phyloP scores from a whole-genome alignment of 1,284 basidiomycete species.

The Phellopilus nigrolimitatus region DNA sequence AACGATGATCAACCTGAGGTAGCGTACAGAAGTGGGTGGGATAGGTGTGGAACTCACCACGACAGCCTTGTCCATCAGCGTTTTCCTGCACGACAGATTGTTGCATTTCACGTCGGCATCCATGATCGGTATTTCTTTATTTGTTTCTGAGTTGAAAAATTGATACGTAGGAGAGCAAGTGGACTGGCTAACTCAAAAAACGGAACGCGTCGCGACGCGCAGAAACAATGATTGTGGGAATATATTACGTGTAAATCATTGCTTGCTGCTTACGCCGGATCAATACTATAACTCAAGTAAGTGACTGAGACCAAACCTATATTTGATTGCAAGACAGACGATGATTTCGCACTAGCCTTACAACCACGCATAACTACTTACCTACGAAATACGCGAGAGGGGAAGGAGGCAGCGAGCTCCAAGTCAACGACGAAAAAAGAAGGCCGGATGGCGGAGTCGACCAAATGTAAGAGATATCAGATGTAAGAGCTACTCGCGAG shows the following conservation, averaged over 20 bases:
- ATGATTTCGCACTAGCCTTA: not conserved
- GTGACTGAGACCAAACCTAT: too few relatives aligned
- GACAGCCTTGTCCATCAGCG: constrained; percentile 70
- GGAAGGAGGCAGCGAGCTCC: not conserved
- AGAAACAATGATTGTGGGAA: not conserved
- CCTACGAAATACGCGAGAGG: constrained; percentile 1
- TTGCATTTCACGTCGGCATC: constrained; percentile 65
- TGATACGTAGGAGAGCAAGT: too few relatives aligned
- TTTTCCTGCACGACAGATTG: constrained; percentile 60
- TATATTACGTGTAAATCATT: too few relatives aligned
- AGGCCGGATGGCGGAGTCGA: not conserved
- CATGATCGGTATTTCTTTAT: too few relatives aligned
- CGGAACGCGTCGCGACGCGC: not conserved
- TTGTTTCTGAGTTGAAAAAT: too few relatives aligned
- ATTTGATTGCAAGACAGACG: constrained; percentile 4
- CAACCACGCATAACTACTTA: constrained; percentile 11
- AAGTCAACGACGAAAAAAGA: not conserved
- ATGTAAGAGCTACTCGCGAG: not conserved
- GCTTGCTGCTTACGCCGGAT: too few relatives aligned
- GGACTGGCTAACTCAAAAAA: not conserved
- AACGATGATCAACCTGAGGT: not conserved
- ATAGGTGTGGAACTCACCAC: constrained; percentile 57
- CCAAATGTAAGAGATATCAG: constrained; percentile 9
- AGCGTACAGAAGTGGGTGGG: constrained; percentile 4
- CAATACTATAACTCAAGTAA: too few relatives aligned